These are phyloP conservation scores for Trichoderma koningii DNA, from an alignment of 2,329 filamentous ascomycete species.

Conservation along the genomic window DNA sequence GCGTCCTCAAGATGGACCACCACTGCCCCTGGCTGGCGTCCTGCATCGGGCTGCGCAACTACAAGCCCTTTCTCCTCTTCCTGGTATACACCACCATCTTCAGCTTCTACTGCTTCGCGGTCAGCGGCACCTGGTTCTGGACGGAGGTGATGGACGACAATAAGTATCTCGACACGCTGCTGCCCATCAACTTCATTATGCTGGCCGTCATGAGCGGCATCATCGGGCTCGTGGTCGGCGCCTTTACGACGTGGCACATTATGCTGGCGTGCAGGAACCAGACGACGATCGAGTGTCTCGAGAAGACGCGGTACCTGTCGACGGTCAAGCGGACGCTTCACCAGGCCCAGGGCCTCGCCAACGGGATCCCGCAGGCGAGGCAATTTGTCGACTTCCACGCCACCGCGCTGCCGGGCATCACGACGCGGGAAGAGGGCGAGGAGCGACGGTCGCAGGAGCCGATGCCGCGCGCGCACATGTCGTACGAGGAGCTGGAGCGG, in stretches of 20 bases:
- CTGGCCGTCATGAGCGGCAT: constrained; percentile 85
- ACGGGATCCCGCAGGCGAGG: constrained; percentile 59
- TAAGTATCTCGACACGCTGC: constrained; percentile 70
- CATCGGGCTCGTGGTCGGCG: constrained; percentile 83
- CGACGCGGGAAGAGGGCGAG: constrained; percentile 80
- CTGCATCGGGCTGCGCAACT: constrained; percentile 90
- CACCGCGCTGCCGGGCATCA: constrained; percentile 77
- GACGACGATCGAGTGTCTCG: constrained; percentile 94
- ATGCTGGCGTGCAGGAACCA: constrained; percentile 75
- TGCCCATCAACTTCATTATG: constrained; percentile 90
- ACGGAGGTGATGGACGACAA: constrained; percentile 73
- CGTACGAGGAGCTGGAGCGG: constrained; percentile 59
- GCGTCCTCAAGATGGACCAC: constrained; percentile 99
- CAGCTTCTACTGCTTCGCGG: constrained; percentile 77
- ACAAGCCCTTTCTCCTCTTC: constrained; percentile 94
- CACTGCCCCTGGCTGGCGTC: constrained; percentile 98
- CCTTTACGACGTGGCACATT: constrained; percentile 92
- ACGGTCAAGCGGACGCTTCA: constrained; percentile 72
- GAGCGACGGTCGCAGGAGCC: constrained; percentile 43
- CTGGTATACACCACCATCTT: constrained; percentile 86
- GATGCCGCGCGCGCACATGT: constrained; percentile 45
- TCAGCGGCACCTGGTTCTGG: constrained; percentile 81
- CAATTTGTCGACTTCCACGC: constrained; percentile 80
- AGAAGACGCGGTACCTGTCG: constrained; percentile 91
- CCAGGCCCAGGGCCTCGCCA: constrained; percentile 57